These are phyloP conservation scores for Wickerhamomyces sp. DNA, from an alignment of 1,139 yeast genomes.

Conservation along the genomic window DNA sequence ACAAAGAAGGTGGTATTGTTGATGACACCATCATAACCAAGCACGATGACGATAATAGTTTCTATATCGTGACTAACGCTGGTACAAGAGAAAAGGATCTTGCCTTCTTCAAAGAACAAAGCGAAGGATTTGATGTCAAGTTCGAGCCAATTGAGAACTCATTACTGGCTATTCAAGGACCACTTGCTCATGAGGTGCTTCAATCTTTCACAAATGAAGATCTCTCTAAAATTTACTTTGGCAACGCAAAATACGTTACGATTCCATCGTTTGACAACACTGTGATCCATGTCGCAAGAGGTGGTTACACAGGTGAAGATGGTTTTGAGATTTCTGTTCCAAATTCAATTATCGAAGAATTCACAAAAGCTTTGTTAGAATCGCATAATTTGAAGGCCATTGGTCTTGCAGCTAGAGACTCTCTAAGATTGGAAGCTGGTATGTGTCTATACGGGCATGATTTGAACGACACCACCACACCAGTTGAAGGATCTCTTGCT, in stretches of 20 bases:
- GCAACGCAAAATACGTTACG: conserved; percentile 56
- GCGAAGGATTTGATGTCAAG: conserved; percentile 40
- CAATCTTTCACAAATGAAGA: conserved; percentile 59
- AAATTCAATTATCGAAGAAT: conserved; percentile 49
- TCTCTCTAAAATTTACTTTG: conserved; percentile 64
- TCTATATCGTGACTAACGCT: conserved; percentile 94
- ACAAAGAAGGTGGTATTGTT: conserved; percentile 73
- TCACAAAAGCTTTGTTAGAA: conserved; percentile 60
- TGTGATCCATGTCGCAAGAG: conserved; percentile 73
- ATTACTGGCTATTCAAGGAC: conserved; percentile 89
- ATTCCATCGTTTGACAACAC: conserved; percentile 30
- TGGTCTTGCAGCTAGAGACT: conserved; percentile 96
- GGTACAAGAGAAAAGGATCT: conserved; percentile 86
- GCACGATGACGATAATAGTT: conserved; percentile 61
- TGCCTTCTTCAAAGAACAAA: conserved; percentile 52
- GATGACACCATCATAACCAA: conserved; percentile 93
- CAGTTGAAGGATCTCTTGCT: conserved; percentile 80
- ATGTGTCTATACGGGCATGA: conserved; percentile 97
- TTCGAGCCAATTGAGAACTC: conserved; percentile 72
- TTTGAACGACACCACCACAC: conserved; percentile 73
- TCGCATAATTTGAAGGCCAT: conserved; percentile 66
- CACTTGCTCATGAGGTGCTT: conserved; percentile 62
- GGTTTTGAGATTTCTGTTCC: conserved; percentile 92
- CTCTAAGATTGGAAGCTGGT: conserved; percentile 93
- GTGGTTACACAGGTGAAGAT: conserved; percentile 98